Evolutionary conservation across 2,329 filamentous ascomycete genomes (phyloP).

Genomic region (Colletotrichum endophyticum): DNA sequence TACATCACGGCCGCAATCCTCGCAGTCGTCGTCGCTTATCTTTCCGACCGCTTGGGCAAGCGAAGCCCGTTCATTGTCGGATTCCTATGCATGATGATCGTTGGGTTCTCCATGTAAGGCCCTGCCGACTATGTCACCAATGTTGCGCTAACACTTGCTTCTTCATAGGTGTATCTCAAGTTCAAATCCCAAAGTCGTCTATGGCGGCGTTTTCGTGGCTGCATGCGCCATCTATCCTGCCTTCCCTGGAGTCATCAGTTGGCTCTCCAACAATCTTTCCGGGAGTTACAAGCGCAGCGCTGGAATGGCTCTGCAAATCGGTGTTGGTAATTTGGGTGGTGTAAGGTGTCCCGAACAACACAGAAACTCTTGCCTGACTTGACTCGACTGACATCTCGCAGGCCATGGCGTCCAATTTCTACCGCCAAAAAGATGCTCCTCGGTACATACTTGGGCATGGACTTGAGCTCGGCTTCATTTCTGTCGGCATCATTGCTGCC

Average conservation of each 20-base stretch:
- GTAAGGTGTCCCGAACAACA: slow-evolving; percentile 30
- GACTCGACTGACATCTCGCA: slow-evolving; percentile 19
- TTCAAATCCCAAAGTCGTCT: slow-evolving; percentile 64
- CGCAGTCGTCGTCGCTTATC: slow-evolving; percentile 56
- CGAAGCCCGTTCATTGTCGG: slow-evolving; percentile 60
- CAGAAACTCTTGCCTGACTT: rapidly evolving
- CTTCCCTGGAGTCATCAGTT: slow-evolving; percentile 79
- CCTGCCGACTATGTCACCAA: too few species aligned
- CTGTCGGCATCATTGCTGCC: slow-evolving; percentile 48
- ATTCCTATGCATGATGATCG: slow-evolving; percentile 56
- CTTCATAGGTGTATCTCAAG: slow-evolving; percentile 60
- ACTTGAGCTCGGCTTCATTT: slow-evolving; percentile 55
- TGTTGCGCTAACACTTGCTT: neutral
- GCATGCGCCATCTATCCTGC: slow-evolving; percentile 82
- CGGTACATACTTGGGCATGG: slow-evolving; percentile 55
- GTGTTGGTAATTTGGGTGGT: slow-evolving; percentile 62
- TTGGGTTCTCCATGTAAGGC: slow-evolving; percentile 61
- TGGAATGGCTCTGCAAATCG: slow-evolving; percentile 70
- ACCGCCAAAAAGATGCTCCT: slow-evolving; percentile 56
- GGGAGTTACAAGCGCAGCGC: slow-evolving; percentile 66
- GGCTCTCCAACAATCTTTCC: slow-evolving; percentile 81
- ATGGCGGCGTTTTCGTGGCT: slow-evolving; percentile 78
- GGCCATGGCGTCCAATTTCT: slow-evolving; percentile 77
- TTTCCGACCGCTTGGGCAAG: slow-evolving; percentile 59
- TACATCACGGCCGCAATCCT: slow-evolving; percentile 68